Conservation (phyloP, 164 flowering plant genomes). For the Annona squamosa region DNA sequence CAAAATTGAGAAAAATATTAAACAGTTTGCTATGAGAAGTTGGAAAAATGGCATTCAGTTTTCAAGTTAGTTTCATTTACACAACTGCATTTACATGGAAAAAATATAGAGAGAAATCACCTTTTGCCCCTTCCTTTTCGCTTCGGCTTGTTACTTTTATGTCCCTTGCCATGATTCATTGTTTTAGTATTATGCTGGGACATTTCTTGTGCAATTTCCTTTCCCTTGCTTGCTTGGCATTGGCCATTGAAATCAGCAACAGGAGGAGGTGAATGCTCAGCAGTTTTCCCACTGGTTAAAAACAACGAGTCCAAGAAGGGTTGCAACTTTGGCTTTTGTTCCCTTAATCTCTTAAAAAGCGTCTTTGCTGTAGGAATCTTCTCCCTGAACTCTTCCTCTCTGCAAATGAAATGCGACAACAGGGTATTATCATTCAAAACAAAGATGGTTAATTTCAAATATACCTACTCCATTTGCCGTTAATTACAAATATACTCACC, state of each 20-base stretch:
- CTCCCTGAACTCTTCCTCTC: slow-evolving; percentile 8
- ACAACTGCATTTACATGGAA: not conserved
- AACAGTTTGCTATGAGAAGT: no score
- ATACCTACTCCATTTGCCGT: not conserved
- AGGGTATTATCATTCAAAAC: not conserved
- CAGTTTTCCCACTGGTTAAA: not conserved
- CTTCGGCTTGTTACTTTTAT: slow-evolving; percentile 1
- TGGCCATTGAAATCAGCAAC: not conserved
- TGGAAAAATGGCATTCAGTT: no score
- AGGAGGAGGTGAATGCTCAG: not conserved
- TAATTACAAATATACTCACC: no score
- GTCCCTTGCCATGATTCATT: not conserved
- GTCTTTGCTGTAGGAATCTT: slow-evolving; percentile 9
- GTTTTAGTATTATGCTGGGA: not conserved
- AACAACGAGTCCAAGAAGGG: slow-evolving; percentile 20
- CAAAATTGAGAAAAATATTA: no score
- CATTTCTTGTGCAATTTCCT: not conserved
- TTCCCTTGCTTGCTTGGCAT: slow-evolving; percentile 4
- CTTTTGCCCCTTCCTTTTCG: not conserved
- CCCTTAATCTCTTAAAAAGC: slow-evolving; percentile 10
- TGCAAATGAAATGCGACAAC: slow-evolving; percentile 7
- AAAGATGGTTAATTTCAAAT: no score
- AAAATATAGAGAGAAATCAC: not conserved
- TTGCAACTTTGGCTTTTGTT: slow-evolving; percentile 14
- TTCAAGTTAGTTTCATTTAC: not conserved